Conservation (phyloP, 306 rosid species). For the Comarum palustre region DNA sequence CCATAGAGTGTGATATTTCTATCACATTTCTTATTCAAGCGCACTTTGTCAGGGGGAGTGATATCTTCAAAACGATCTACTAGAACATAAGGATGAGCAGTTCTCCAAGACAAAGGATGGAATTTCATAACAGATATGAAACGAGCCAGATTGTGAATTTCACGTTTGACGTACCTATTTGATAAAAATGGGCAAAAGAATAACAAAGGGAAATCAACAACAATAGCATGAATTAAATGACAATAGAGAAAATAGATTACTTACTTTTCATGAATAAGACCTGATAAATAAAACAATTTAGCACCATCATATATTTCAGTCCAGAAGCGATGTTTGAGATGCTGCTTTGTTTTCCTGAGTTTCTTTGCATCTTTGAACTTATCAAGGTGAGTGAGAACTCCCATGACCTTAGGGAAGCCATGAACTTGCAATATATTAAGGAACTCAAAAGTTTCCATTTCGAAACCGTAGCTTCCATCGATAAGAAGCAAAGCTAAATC, state of each 20-base stretch:
- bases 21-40: slow-evolving; percentile 64
- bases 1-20: slow-evolving; percentile 87
- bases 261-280: slow-evolving; percentile 87
- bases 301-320: slow-evolving; percentile 92
- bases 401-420: slow-evolving; percentile 94
- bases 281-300: slow-evolving; percentile 86
- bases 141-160: slow-evolving; percentile 86
- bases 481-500: slow-evolving; percentile 91
- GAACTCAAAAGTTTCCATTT: slow-evolving; percentile 98
- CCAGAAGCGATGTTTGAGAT: slow-evolving; percentile 90
- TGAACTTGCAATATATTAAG: slow-evolving; percentile 88
- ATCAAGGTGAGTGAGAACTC: slow-evolving; percentile 96
- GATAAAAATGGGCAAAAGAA: slow-evolving; percentile 15
- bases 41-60: slow-evolving; percentile 79
- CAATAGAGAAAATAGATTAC: slow-evolving; percentile 26
- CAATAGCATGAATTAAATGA: neutral
- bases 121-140: slow-evolving; percentile 95
- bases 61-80: slow-evolving; percentile 94
- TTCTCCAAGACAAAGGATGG: slow-evolving; percentile 86
- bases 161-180: slow-evolving; percentile 79
- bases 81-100: slow-evolving; percentile 82
- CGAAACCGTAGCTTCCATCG: slow-evolving; percentile 91
- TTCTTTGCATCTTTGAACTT: slow-evolving; percentile 75
- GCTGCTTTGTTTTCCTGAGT: slow-evolving; percentile 80
- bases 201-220: neutral